These are phyloP conservation scores for Recurvomyces mirabilis DNA, from an alignment of 495 filamentous ascomycete genomes.

Conservation along the genomic window DNA sequence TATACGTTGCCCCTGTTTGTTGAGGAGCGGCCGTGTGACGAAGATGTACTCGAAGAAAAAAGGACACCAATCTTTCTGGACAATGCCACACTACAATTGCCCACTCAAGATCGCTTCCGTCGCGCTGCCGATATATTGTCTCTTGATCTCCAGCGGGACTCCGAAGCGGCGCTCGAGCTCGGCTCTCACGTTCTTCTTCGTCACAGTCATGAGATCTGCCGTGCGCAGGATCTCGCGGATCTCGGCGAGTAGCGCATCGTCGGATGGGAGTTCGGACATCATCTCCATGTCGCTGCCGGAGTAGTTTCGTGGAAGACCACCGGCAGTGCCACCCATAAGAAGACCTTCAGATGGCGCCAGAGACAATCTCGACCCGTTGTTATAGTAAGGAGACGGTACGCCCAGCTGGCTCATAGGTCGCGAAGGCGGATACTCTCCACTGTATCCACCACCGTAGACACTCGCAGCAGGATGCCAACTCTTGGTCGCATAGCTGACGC, in stretches of 20 bases:
- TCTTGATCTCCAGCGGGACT: slow-evolving; percentile 64
- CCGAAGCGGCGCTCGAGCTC: slow-evolving; percentile 87
- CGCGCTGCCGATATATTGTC: slow-evolving; percentile 73
- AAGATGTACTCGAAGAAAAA: too few species aligned
- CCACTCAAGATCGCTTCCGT: slow-evolving; percentile 66
- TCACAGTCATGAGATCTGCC: slow-evolving; percentile 91
- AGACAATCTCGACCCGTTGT: slow-evolving; percentile 57
- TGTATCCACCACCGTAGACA: slow-evolving; percentile 46
- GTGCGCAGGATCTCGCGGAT: slow-evolving; percentile 85
- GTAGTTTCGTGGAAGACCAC: slow-evolving; percentile 8
- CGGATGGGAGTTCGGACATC: slow-evolving; percentile 67
- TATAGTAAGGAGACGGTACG: slow-evolving; percentile 31
- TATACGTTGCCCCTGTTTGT: too few species aligned
- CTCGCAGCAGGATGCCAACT: slow-evolving; percentile 51
- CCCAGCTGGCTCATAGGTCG: slow-evolving; percentile 71
- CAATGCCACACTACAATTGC: slow-evolving; percentile 51
- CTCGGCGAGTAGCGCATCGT: slow-evolving; percentile 84
- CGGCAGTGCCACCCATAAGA: slow-evolving; percentile 1
- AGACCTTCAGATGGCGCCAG: slow-evolving; percentile 64
- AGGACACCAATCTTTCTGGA: too few species aligned
- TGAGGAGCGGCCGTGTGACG: too few species aligned
- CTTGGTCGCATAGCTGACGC: slow-evolving; percentile 84
- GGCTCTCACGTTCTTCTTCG: slow-evolving; percentile 94
- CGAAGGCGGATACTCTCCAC: slow-evolving; percentile 36
- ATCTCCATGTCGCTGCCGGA: slow-evolving; percentile 49